Conservation (phyloP, 768 basidiomycete genomes). For the Collybia sordida region DNA sequence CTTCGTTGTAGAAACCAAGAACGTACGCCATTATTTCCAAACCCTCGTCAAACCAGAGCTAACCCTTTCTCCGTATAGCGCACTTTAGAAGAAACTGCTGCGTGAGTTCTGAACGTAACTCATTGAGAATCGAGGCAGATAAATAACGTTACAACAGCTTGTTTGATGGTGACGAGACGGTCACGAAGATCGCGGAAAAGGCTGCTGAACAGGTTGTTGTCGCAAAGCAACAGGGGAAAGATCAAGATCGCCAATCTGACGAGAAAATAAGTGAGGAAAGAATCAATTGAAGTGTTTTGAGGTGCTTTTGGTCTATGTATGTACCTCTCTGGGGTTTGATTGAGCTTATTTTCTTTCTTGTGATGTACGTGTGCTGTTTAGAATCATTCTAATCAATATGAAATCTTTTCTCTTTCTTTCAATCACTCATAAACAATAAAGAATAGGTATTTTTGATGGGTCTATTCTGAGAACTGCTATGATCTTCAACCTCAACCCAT, state of each 20-base stretch:
- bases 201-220: conserved; percentile 22
- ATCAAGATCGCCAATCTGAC: conserved; percentile 2
- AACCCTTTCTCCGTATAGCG: conserved; percentile 24
- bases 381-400: neutral
- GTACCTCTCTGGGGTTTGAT: too few species aligned
- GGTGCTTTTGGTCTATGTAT: too few species aligned
- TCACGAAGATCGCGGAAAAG: conserved; percentile 30
- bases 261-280: conserved; percentile 18
- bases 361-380: neutral
- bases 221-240: conserved; percentile 11
- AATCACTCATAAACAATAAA: too few species aligned
- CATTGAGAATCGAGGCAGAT: neutral
- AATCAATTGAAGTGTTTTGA: neutral
- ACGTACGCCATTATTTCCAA: conserved; percentile 14
- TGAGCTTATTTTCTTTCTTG: neutral
- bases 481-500: too few species aligned
- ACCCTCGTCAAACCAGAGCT: neutral
- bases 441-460: too few species aligned
- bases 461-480: too few species aligned
- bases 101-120: conserved; percentile 17
- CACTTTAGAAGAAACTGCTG: conserved; percentile 65
- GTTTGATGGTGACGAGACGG: conserved; percentile 58
- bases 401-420: too few species aligned
- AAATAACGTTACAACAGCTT: conserved; percentile 23
- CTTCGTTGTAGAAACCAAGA: conserved; percentile 57